Evolutionary conservation across 345 rosid species (phyloP).

Genomic region (Salix arbutifolia): DNA sequence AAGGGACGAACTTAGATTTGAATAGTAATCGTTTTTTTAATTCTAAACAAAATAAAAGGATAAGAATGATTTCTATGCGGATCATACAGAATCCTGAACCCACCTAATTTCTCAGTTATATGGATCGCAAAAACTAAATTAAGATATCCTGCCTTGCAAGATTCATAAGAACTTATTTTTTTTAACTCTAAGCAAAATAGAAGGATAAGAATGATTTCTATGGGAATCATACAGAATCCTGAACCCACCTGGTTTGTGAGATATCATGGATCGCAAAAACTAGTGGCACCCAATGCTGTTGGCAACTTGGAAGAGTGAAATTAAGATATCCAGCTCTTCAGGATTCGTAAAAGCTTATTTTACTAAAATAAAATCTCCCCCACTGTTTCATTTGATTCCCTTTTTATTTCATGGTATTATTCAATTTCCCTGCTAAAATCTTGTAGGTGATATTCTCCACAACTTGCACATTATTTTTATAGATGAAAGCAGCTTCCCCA

Average conservation of each 20-base stretch:
- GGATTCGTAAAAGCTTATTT: background rate
- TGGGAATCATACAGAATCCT: background rate
- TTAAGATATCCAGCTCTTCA: slow-evolving; percentile 6
- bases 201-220: no score
- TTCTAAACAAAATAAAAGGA: no score
- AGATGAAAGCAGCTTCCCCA: background rate
- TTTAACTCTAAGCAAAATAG: no score
- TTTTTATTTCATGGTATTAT: slow-evolving; percentile 5
- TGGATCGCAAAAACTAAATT: no score
- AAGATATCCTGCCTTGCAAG: no score
- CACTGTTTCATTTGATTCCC: slow-evolving; percentile 5
- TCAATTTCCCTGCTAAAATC: background rate
- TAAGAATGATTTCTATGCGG: no score
- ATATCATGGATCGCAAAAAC: background rate
- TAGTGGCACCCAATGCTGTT: background rate
- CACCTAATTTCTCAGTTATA: no score
- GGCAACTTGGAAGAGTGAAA: slow-evolving; percentile 4
- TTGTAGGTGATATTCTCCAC: slow-evolving; percentile 8
- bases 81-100: no score
- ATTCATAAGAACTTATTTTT: no score
- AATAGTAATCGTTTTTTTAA: no score
- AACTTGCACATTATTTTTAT: background rate
- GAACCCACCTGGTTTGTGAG: background rate
- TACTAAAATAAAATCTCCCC: slow-evolving; percentile 5
- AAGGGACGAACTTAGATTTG: no score